These are phyloP conservation scores for Cyclospora cayetanensis DNA, from an alignment of 169 alveolate species.

Conservation along the genomic window DNA sequence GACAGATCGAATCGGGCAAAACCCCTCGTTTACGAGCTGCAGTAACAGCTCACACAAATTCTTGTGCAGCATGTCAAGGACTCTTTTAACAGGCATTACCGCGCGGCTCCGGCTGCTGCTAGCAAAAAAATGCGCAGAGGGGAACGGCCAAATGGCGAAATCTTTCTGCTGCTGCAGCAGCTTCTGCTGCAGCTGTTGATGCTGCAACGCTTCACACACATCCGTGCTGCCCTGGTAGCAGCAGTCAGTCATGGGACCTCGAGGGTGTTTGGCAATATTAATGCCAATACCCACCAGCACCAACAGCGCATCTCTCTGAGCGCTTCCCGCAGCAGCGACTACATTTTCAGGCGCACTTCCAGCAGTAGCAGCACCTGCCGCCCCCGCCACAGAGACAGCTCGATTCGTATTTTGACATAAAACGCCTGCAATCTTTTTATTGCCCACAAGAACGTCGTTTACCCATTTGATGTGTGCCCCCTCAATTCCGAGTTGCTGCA, in stretches of 20 bases:
- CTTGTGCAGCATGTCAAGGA: constrained; percentile 27
- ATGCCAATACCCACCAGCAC: constrained; percentile 59
- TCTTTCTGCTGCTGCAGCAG: background rate
- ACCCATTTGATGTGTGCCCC: constrained; percentile 77
- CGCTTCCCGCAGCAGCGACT: background rate
- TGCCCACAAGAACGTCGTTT: constrained; percentile 76
- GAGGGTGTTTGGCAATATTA: constrained; percentile 19
- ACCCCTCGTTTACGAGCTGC: constrained; percentile 50
- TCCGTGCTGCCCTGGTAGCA: constrained; percentile 51
- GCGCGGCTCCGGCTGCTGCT: background rate
- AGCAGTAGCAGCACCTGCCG: background rate
- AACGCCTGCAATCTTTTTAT: constrained; percentile 77
- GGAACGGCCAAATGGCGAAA: background rate
- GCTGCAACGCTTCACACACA: constrained; percentile 44
- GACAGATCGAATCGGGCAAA: constrained; percentile 17
- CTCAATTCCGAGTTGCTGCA: constrained; percentile 71
- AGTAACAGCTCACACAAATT: constrained; percentile 7
- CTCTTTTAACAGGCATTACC: background rate
- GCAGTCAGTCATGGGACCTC: background rate
- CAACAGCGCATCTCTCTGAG: background rate
- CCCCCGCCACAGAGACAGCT: background rate
- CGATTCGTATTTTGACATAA: constrained; percentile 58
- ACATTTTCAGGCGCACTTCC: background rate
- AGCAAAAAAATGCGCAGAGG: background rate
- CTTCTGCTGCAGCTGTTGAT: background rate